Percentiles rank a stretch among this genome's conserved stretches.
These are phyloP conservation scores for Xylariaceae sp. DNA, from an alignment of 2,329 filamentous ascomycete species.

Conservation along the genomic window DNA sequence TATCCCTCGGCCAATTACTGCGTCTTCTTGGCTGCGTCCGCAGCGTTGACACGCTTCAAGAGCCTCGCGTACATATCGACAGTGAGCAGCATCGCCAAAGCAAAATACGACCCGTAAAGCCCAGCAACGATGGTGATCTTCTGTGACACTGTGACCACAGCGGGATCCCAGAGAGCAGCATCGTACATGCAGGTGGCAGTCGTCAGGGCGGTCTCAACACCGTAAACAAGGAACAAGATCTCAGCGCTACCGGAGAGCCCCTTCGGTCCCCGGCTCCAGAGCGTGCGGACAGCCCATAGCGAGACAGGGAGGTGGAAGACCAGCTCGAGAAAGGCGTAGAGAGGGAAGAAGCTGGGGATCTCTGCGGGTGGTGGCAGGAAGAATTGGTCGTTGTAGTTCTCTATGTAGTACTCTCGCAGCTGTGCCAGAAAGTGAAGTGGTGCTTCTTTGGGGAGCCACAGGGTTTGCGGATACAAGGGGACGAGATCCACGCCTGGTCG, in stretches of 20 bases:
- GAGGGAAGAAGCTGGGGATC: slow-evolving; percentile 48
- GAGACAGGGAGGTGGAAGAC: slow-evolving; percentile 50
- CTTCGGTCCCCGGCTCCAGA: slow-evolving; percentile 29
- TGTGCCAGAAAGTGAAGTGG: slow-evolving; percentile 48
- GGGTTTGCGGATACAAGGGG: slow-evolving; percentile 47
- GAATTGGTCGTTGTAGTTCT: slow-evolving; percentile 52
- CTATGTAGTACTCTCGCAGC: slow-evolving; percentile 47
- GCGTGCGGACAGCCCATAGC: slow-evolving; percentile 44
- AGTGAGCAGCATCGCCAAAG: slow-evolving; percentile 49
- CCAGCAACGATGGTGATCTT: slow-evolving; percentile 48
- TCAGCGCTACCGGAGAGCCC: slow-evolving; percentile 38
- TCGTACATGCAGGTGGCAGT: slow-evolving; percentile 52
- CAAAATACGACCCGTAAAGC: slow-evolving; percentile 51
- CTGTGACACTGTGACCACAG: slow-evolving; percentile 41
- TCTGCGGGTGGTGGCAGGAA: slow-evolving; percentile 37
- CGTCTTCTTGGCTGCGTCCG: slow-evolving; percentile 39
- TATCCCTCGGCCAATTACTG: slow-evolving; percentile 28
- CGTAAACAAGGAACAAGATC: slow-evolving; percentile 51
- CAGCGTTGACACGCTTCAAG: slow-evolving; percentile 39
- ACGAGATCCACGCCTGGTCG: slow-evolving; percentile 52
- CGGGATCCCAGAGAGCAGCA: slow-evolving; percentile 47
- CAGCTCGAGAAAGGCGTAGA: slow-evolving; percentile 51
- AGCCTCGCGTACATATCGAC: slow-evolving; percentile 56
- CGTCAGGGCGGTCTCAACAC: slow-evolving; percentile 50
- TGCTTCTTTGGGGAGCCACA: slow-evolving; percentile 40